These are phyloP conservation scores for Avena insularis DNA, from an alignment of 176 grass and related monocot genomes.

Conservation along the genomic window DNA sequence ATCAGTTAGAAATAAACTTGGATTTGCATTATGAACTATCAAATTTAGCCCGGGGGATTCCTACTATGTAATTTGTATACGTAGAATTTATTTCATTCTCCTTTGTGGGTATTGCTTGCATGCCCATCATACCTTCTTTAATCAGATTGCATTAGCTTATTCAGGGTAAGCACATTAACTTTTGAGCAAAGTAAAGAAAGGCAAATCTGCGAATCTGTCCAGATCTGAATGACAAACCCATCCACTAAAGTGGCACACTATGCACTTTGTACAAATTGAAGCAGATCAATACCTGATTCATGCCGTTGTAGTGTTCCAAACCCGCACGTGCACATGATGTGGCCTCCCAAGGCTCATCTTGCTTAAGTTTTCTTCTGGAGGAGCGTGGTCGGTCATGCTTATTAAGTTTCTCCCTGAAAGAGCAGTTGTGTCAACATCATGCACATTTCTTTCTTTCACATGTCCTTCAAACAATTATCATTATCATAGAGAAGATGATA, in stretches of 20 bases:
- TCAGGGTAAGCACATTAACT: background rate
- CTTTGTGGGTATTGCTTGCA: background rate
- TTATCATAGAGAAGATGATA: no score
- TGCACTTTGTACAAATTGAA: background rate
- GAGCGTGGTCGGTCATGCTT: background rate
- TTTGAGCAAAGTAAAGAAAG: background rate
- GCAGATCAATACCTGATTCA: conserved; percentile 13
- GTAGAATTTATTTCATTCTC: background rate
- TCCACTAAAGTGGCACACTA: background rate
- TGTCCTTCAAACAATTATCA: background rate
- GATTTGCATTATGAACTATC: background rate
- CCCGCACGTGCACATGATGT: background rate
- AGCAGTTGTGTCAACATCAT: background rate
- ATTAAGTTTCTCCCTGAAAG: background rate
- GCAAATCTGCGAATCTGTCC: background rate
- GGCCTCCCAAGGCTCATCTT: background rate
- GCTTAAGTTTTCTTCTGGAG: background rate
- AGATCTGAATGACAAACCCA: background rate
- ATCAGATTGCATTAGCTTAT: background rate
- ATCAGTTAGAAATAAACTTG: background rate
- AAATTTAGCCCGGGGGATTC: background rate
- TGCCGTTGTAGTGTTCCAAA: conserved; percentile 24
- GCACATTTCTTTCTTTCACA: background rate
- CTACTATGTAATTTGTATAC: background rate
- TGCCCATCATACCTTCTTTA: background rate